Evolutionary conservation across 495 filamentous ascomycete genomes (phyloP).

Genomic region (Physcia stellaris): DNA sequence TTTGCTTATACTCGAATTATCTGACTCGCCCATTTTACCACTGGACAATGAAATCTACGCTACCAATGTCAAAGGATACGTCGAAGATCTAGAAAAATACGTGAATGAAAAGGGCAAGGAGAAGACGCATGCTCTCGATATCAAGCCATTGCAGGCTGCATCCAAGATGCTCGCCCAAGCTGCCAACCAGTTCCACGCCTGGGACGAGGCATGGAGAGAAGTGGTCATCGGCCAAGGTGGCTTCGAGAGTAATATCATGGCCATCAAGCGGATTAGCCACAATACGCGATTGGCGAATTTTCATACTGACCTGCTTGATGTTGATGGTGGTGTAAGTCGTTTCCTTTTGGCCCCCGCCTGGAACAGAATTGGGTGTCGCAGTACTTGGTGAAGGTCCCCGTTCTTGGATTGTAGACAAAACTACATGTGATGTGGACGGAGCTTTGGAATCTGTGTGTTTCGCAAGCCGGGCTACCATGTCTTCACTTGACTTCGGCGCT

Average conservation of each 20-base stretch:
- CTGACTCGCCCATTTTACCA: conserved; percentile 66
- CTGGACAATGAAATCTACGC: conserved; percentile 75
- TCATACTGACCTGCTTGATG: conserved; percentile 70
- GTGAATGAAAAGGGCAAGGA: conserved; percentile 39
- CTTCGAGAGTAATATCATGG: conserved; percentile 53
- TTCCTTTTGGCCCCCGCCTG: too few relatives aligned
- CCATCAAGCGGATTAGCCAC: conserved; percentile 48
- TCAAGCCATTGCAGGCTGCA: conserved; percentile 47
- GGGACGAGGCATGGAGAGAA: conserved; percentile 60
- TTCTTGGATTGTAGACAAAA: too few relatives aligned
- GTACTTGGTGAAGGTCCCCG: too few relatives aligned
- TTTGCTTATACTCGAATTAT: conserved; percentile 72
- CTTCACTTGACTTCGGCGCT: background rate
- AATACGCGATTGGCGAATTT: conserved; percentile 63
- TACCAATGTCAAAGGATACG: conserved; percentile 42
- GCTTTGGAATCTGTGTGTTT: too few relatives aligned
- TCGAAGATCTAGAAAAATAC: conserved; percentile 52
- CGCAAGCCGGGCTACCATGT: too few relatives aligned
- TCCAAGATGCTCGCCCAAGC: conserved; percentile 42
- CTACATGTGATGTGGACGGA: too few relatives aligned
- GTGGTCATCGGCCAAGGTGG: conserved; percentile 50
- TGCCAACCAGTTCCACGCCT: conserved; percentile 53
- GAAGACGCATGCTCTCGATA: conserved; percentile 32
- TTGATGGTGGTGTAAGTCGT: conserved; percentile 57
- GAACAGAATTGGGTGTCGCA: too few relatives aligned